Evolutionary conservation across 176 grass and related monocot species (phyloP).

Genomic region (Zoysia japonica): DNA sequence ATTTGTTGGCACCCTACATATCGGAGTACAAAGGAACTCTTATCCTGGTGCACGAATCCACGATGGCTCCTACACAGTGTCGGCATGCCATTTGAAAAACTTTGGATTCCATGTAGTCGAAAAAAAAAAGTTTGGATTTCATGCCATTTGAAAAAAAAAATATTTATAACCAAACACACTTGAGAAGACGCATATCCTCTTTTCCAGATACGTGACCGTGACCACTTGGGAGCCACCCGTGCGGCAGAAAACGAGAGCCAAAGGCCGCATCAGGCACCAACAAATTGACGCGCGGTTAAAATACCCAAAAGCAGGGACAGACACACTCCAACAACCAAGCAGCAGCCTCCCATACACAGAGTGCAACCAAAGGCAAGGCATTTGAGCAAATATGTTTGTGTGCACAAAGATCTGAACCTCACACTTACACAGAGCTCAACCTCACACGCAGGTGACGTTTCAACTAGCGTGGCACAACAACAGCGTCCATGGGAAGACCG

Average conservation of each 20-base stretch:
- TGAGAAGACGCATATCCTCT: neutral
- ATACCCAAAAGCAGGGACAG: constrained; percentile 41
- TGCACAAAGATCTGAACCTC: constrained; percentile 56
- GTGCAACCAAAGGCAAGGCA: constrained; percentile 43
- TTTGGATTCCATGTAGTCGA: constrained; percentile 22
- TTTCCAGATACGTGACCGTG: constrained; percentile 31
- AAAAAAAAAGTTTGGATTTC: constrained; percentile 7
- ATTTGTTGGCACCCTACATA: neutral
- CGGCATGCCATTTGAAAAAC: neutral
- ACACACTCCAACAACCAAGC: constrained; percentile 38
- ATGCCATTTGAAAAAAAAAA: neutral
- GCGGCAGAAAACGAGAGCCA: constrained; percentile 30
- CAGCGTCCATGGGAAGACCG: neutral
- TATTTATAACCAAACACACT: neutral
- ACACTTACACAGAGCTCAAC: constrained; percentile 42
- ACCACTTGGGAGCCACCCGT: constrained; percentile 29
- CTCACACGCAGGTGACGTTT: constrained; percentile 37
- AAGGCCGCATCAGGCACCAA: constrained; percentile 28
- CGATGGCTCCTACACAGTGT: neutral
- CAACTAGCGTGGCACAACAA: constrained; percentile 18
- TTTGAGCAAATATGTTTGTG: constrained; percentile 44
- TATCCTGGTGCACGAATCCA: neutral
- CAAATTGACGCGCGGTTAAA: constrained; percentile 35
- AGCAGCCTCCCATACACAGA: constrained; percentile 9
- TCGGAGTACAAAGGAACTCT: neutral